Evolutionary conservation across 163 green algal genomes (phyloP), one percentile per base, ranked within the genome.

Genomic region (Chlamydomonas reinhardtii): DNA sequence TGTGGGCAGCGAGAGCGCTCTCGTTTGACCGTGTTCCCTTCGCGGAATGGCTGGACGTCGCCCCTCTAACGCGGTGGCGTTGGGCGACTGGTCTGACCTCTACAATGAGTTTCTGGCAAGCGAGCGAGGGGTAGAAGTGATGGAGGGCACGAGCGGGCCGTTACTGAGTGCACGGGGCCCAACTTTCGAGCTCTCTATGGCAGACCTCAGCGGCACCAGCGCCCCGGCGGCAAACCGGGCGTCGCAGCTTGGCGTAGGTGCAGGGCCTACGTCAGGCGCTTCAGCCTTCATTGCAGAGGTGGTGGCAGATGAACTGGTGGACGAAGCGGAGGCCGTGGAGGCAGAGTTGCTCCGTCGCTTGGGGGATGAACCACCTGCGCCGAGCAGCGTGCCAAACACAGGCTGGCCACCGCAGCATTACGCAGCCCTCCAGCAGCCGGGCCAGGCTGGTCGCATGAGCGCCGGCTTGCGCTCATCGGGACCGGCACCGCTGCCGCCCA

Each of bases 311-410:
- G 61, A 20, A 31, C 12, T 48, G 22, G 39, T 39, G 32, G 79
- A 68, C 34, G 79, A 86, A 4, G 80, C 80, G 8, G 56, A 52
- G 5, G 70, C 69, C 11, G 80, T 86, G 27, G 80, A 86, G 70
- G 80, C 73, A 71, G 80, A 86, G 56, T 69, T 86, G 2, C 37
- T 86, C 56, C 56, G 80, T 0, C 80, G 80, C 56, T 56, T 85
- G 15, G 74, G 61, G 29, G 37, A 37, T 70, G 20, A 20, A 35
- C 4, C 65, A 5, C 1, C 61, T 5, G 61, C 16, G 4, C 61
- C 61, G 20, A 22, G 61, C 61, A 32, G 48, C 48, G 19, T 1
- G 39, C 39, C 39, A 9, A 19, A 19, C 48, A 1, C 48, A 2
- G 48, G 12, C 48, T 56, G 48, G 48, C 48, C 48, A 56, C 48